A percentile compares a stretch with the other conserved stretches of the same genome.
These are phyloP conservation scores for Apium graveolens DNA, from an alignment of 129 eudicot species.

Conservation along the genomic window DNA sequence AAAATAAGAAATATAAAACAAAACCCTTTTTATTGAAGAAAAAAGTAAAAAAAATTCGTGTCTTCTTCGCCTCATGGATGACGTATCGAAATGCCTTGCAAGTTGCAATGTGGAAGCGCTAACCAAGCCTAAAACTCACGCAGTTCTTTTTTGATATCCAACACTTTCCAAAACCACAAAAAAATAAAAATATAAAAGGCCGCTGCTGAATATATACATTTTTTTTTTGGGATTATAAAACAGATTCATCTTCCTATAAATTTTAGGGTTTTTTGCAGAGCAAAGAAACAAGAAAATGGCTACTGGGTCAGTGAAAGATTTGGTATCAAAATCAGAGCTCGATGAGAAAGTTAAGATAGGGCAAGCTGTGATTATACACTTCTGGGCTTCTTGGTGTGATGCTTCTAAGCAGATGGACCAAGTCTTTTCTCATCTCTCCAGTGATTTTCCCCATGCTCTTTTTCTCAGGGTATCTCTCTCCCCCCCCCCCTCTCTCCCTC, in stretches of 20 bases:
- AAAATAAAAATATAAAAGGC: background rate
- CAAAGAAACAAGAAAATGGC: background rate
- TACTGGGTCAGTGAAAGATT: slow-evolving; percentile 63
- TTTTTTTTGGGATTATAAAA: background rate
- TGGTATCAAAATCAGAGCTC: slow-evolving; percentile 68
- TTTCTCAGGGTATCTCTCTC: slow-evolving; percentile 56
- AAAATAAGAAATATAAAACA: no score
- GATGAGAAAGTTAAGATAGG: slow-evolving; percentile 44
- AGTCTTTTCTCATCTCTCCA: slow-evolving; percentile 86
- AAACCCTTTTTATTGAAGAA: no score
- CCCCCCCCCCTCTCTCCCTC: background rate
- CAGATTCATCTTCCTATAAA: background rate
- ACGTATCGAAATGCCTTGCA: no score
- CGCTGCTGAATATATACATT: no score
- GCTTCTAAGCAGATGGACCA: slow-evolving; percentile 98
- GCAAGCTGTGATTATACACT: slow-evolving; percentile 54
- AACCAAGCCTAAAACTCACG: slow-evolving; percentile 7
- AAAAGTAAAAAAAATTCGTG: no score
- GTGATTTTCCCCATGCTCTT: slow-evolving; percentile 80
- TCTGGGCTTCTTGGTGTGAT: slow-evolving; percentile 99
- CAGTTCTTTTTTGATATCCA: no score
- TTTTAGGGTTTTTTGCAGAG: slow-evolving; percentile 11
- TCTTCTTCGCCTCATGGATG: no score
- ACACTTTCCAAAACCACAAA: background rate
- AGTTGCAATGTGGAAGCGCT: no score